Evolutionary conservation across 768 basidiomycete species (phyloP).

Genomic region (Suillus lakei): DNA sequence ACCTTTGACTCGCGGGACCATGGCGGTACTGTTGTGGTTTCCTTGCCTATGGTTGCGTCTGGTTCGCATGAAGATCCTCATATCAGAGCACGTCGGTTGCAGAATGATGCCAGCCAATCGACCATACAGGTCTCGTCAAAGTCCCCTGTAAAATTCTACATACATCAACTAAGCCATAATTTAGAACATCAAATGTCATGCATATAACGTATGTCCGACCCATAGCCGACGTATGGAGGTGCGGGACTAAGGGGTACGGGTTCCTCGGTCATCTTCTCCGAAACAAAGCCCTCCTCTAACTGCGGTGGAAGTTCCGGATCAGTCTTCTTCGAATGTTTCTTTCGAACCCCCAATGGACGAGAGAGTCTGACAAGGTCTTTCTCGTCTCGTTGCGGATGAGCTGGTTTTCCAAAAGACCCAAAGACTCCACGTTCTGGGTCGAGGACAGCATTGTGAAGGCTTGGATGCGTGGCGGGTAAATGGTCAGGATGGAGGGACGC

Average conservation of each 20-base stretch:
- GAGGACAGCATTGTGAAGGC: constrained; percentile 55
- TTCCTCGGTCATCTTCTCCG: not conserved
- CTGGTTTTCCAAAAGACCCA: constrained; percentile 20
- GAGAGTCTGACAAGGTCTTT: not conserved
- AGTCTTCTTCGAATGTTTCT: constrained; percentile 3
- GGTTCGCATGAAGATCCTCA: no score
- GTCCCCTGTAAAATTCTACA: not conserved
- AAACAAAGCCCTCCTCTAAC: constrained; percentile 2
- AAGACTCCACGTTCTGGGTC: constrained; percentile 32
- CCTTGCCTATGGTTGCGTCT: no score
- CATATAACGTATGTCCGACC: not conserved
- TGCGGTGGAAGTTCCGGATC: not conserved
- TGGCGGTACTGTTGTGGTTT: no score
- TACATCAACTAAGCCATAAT: not conserved
- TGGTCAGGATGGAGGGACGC: constrained; percentile 40
- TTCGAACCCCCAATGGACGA: not conserved
- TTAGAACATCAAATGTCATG: not conserved
- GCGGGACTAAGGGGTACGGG: not conserved
- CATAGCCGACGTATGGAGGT: not conserved
- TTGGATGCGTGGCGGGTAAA: constrained; percentile 58
- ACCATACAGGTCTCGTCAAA: not conserved
- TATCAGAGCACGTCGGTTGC: not conserved
- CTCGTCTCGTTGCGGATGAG: constrained; percentile 3
- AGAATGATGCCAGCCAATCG: not conserved
- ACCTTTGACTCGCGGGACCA: no score